Evolutionary conservation across 805 yeast genomes (phyloP).

Genomic region (Yarrowia hollandica): DNA sequence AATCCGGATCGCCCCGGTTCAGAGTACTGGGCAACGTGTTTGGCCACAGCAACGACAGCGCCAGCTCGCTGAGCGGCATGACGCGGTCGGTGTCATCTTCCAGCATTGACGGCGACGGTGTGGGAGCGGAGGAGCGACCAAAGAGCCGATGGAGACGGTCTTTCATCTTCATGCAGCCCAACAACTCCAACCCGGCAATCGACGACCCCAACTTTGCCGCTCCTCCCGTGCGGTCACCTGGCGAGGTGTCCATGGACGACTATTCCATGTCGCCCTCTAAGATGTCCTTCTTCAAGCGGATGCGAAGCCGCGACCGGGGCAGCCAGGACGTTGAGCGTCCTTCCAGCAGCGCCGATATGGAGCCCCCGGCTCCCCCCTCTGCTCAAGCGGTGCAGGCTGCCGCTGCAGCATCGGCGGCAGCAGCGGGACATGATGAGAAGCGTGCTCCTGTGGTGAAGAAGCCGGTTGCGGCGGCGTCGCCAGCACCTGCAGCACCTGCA

Average conservation of each 20-base stretch:
- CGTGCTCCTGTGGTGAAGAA: constrained; percentile 7
- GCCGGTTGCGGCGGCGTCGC: constrained; percentile 2
- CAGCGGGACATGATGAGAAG: constrained; percentile 3
- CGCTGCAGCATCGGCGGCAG: not conserved
- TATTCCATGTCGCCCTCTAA: constrained; percentile 28
- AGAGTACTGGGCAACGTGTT: constrained; percentile 28
- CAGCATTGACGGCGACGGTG: constrained; percentile 18
- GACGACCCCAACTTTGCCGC: constrained; percentile 24
- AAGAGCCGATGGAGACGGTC: constrained; percentile 29
- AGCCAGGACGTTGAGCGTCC: constrained; percentile 27
- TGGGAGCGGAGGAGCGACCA: constrained; percentile 24
- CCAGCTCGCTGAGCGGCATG: constrained; percentile 23
- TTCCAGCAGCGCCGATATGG: not conserved
- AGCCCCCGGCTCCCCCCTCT: not conserved
- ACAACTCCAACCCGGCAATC: constrained; percentile 17
- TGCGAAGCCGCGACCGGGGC: constrained; percentile 24
- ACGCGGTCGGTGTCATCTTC: constrained; percentile 24
- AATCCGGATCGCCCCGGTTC: constrained; percentile 26
- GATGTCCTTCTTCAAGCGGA: constrained; percentile 25
- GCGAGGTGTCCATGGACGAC: constrained; percentile 27
- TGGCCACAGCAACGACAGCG: constrained; percentile 26
- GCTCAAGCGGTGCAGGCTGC: not conserved
- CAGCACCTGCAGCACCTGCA: not conserved
- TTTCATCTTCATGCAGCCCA: constrained; percentile 27
- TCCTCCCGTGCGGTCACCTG: constrained; percentile 26